These are phyloP conservation scores for Quercus engelmannii DNA, from an alignment of 306 rosid genomes.

Conservation along the genomic window DNA sequence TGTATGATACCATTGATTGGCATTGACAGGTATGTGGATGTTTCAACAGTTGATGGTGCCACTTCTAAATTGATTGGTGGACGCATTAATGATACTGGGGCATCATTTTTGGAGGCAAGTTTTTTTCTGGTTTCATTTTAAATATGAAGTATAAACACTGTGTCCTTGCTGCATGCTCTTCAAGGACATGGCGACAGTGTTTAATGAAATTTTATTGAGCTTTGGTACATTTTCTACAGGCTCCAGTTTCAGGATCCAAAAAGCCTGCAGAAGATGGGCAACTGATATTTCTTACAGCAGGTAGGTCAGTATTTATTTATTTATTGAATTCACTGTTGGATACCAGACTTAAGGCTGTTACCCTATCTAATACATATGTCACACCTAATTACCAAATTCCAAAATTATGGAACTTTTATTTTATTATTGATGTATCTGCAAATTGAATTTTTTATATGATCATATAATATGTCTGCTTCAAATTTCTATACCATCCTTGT, in stretches of 20 bases:
- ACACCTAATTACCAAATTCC: neutral
- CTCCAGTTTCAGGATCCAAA: conserved; percentile 98
- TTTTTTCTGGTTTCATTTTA: conserved; percentile 1
- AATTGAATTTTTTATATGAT: neutral
- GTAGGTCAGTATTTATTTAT: conserved; percentile 25
- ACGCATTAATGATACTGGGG: conserved; percentile 70
- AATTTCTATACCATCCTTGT: neutral
- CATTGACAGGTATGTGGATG: conserved; percentile 79
- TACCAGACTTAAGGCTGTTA: neutral
- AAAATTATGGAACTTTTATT: neutral
- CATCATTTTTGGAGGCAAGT: conserved; percentile 81
- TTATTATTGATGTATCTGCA: neutral
- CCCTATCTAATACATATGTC: neutral
- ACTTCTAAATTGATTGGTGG: conserved; percentile 70
- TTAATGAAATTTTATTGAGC: conserved; percentile 18
- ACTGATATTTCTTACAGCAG: conserved; percentile 95
- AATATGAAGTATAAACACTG: neutral
- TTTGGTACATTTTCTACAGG: conserved; percentile 42
- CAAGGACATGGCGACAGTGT: neutral
- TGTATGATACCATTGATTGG: conserved; percentile 3
- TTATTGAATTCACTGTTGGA: conserved; percentile 12
- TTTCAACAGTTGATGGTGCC: conserved; percentile 82
- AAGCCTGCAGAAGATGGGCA: conserved; percentile 98
- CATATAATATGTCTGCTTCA: neutral
- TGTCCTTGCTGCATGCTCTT: conserved; percentile 8